These are phyloP conservation scores for Pochonia chlamydosporia DNA, from an alignment of 2,329 filamentous ascomycete species.

Conservation along the genomic window DNA sequence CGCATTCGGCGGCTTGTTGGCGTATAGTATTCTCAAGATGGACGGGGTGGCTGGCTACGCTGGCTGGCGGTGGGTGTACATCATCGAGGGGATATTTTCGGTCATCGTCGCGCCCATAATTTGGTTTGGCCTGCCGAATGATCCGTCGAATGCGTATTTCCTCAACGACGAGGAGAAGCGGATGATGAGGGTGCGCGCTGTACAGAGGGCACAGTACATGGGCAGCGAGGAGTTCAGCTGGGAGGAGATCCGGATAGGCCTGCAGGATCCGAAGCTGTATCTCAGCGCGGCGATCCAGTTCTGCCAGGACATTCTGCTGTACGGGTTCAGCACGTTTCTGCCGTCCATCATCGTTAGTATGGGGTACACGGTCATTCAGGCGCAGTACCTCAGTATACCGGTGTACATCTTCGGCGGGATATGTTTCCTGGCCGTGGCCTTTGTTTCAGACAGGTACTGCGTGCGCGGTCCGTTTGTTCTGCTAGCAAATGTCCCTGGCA, in stretches of 20 bases:
- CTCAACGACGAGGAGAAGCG: constrained; percentile 40
- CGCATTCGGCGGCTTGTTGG: constrained; percentile 33
- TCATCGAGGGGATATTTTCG: constrained; percentile 43
- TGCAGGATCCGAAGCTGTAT: constrained; percentile 46
- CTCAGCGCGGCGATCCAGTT: constrained; percentile 41
- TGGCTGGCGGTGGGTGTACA: constrained; percentile 45
- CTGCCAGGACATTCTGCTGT: constrained; percentile 45
- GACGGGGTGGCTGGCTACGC: constrained; percentile 36
- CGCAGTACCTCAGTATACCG: constrained; percentile 50
- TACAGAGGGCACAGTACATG: constrained; percentile 41
- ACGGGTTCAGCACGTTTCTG: constrained; percentile 54
- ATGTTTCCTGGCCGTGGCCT: constrained; percentile 38
- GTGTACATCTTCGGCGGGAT: constrained; percentile 47
- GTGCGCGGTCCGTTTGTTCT: constrained; percentile 46
- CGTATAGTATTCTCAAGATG: constrained; percentile 43
- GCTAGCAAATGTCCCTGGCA: constrained; percentile 41
- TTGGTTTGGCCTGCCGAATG: constrained; percentile 41
- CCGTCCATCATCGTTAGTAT: constrained; percentile 48
- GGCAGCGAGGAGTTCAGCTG: constrained; percentile 42
- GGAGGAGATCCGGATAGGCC: constrained; percentile 40
- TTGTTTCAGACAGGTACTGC: constrained; percentile 36
- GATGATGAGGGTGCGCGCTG: constrained; percentile 43
- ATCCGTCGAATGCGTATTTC: constrained; percentile 41
- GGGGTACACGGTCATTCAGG: constrained; percentile 43
- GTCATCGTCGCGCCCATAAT: constrained; percentile 34